These are phyloP conservation scores for Saturnispora mendoncae DNA, from an alignment of 805 yeast species.

Conservation along the genomic window DNA sequence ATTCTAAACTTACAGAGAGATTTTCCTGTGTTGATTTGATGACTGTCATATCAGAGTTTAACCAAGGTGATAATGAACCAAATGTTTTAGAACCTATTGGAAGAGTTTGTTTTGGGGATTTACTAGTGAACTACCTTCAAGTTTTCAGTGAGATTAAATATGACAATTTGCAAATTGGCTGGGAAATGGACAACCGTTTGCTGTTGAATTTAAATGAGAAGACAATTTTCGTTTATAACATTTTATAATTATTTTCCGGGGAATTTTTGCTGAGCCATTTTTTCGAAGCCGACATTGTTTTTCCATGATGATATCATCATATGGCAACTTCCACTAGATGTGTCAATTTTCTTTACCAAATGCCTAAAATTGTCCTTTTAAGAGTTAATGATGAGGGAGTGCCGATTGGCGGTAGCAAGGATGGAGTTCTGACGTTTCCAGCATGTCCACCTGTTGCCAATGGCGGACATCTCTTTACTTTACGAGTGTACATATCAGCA, in stretches of 20 bases:
- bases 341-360: conserved; percentile 7
- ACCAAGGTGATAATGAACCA: not conserved
- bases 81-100: conserved; percentile 1
- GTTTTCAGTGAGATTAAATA: conserved; percentile 17
- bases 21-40: conserved; percentile 6
- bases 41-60: conserved; percentile 1
- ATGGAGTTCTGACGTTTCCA: conserved; percentile 47
- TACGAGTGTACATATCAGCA: conserved; percentile 63
- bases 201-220: conserved; percentile 17
- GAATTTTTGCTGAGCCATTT: not conserved
- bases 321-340: not conserved
- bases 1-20: not conserved
- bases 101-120: conserved; percentile 14
- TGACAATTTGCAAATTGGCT: conserved; percentile 17
- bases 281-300: not conserved
- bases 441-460: conserved; percentile 31
- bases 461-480: conserved; percentile 34
- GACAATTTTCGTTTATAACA: conserved; percentile 21
- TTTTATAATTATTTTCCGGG: not conserved
- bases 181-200: conserved; percentile 20
- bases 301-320: no score
- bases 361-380: conserved; percentile 36
- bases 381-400: conserved; percentile 40
- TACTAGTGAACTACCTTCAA: conserved; percentile 17
- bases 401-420: conserved; percentile 31